phyloP scores from a whole-genome alignment of 75 land plant genomes.

The Sequoiadendron giganteum region DNA sequence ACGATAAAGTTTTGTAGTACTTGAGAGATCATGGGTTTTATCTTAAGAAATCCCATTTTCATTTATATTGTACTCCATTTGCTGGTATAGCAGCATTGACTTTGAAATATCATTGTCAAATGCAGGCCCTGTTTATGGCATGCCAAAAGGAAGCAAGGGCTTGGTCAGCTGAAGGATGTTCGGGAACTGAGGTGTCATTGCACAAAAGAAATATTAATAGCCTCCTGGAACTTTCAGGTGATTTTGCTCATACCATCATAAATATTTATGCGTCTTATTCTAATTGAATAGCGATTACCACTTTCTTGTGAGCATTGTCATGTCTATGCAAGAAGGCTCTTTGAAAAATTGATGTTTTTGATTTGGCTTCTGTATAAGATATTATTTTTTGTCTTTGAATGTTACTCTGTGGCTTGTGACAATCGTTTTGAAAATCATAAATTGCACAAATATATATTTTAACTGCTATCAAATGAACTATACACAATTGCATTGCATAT shows the following conservation, averaged over 20 bases:
- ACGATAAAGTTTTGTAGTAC: background rate
- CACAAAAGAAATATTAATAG: conserved; percentile 43
- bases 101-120: conserved; percentile 6
- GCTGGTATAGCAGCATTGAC: background rate
- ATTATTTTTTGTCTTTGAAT: background rate
- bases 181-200: conserved; percentile 43
- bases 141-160: conserved; percentile 59
- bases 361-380: background rate
- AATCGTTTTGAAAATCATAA: background rate
- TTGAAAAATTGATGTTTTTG: background rate
- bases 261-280: background rate
- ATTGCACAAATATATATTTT: background rate
- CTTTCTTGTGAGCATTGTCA: background rate
- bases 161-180: conserved; percentile 21
- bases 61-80: background rate
- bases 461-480: background rate
- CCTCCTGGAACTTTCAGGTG: conserved; percentile 69
- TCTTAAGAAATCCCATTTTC: background rate
- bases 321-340: background rate
- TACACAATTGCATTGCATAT: background rate
- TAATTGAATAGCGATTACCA: background rate
- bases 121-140: conserved; percentile 84
- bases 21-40: background rate
- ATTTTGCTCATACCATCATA: background rate
- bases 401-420: background rate